phyloP scores from a whole-genome alignment of 169 alveolate genomes.

The Plasmodium gaboni region DNA sequence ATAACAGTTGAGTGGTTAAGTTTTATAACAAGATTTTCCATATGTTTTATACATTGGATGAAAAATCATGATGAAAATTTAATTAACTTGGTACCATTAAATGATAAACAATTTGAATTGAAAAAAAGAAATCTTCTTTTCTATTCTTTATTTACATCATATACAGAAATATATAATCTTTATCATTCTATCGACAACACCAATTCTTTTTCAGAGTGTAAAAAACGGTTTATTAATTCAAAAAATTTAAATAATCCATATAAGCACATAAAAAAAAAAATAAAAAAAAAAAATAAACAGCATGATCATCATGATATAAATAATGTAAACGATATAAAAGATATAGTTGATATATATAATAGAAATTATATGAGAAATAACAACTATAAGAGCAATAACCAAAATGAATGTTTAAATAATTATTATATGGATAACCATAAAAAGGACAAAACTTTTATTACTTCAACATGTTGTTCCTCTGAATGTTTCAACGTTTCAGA shows the following conservation, averaged over 20 bases:
- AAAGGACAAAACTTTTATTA: neutral
- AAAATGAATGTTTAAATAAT: constrained; percentile 35
- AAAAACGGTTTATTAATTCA: neutral
- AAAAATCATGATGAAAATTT: constrained; percentile 62
- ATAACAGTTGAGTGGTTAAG: constrained; percentile 76
- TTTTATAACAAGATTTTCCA: constrained; percentile 69
- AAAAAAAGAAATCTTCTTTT: constrained; percentile 69
- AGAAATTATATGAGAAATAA: neutral
- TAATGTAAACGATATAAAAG: too few relatives aligned
- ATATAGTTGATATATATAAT: too few relatives aligned
- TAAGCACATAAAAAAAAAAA: too few relatives aligned
- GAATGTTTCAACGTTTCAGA: constrained; percentile 16
- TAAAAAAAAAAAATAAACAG: too few relatives aligned
- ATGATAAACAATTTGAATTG: constrained; percentile 56
- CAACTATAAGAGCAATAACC: neutral
- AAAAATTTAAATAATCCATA: too few relatives aligned
- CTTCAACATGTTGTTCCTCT: constrained; percentile 1
- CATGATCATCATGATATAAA: too few relatives aligned
- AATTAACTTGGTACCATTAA: constrained; percentile 37
- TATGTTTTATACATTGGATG: constrained; percentile 75
- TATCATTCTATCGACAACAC: constrained; percentile 9
- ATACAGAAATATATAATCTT: constrained; percentile 37
- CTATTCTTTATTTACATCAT: constrained; percentile 71
- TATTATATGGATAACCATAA: neutral
- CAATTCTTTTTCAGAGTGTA: constrained; percentile 1